Percentiles rank a stretch among this genome's conserved stretches.
Evolutionary conservation across 2,329 filamentous ascomycete genomes (phyloP).

Genomic region (Aspergillus novoparasiticus): DNA sequence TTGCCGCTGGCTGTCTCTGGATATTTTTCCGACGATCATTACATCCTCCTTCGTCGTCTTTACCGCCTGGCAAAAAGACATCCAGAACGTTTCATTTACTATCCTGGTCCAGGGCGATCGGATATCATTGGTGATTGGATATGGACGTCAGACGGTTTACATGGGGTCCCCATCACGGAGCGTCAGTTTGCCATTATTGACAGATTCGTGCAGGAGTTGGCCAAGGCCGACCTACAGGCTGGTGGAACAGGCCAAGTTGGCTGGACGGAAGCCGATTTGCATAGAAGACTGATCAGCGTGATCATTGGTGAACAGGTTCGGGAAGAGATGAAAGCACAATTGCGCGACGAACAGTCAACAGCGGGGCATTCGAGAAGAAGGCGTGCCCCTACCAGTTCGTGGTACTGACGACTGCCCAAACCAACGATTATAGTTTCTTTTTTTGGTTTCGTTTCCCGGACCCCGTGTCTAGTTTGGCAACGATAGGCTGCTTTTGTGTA

Average conservation of each 20-base stretch:
- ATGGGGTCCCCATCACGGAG: slow-evolving; percentile 45
- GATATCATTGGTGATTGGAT: slow-evolving; percentile 47
- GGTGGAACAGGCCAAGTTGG: slow-evolving; percentile 42
- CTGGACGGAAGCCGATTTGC: slow-evolving; percentile 49
- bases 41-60: slow-evolving; percentile 40
- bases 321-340: slow-evolving; percentile 39
- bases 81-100: slow-evolving; percentile 43
- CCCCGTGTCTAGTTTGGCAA: not conserved
- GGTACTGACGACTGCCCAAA: slow-evolving; percentile 25
- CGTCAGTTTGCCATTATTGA: slow-evolving; percentile 46
- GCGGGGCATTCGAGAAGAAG: slow-evolving; percentile 10
- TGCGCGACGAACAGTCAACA: slow-evolving; percentile 15
- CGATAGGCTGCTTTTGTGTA: slow-evolving; percentile 8
- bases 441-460: not conserved
- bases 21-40: slow-evolving; percentile 47
- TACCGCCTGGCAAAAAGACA: slow-evolving; percentile 41
- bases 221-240: slow-evolving; percentile 35
- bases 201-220: slow-evolving; percentile 42
- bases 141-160: slow-evolving; percentile 44
- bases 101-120: slow-evolving; percentile 35
- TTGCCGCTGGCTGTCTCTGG: slow-evolving; percentile 38
- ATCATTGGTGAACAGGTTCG: slow-evolving; percentile 51
- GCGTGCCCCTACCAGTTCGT: slow-evolving; percentile 29
- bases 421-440: slow-evolving; percentile 6
- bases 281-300: slow-evolving; percentile 48